Evolutionary conservation across 352 stramenopile species (phyloP), one percentile per base, ranked within the genome.

Genomic region (Phytophthora capsici): DNA sequence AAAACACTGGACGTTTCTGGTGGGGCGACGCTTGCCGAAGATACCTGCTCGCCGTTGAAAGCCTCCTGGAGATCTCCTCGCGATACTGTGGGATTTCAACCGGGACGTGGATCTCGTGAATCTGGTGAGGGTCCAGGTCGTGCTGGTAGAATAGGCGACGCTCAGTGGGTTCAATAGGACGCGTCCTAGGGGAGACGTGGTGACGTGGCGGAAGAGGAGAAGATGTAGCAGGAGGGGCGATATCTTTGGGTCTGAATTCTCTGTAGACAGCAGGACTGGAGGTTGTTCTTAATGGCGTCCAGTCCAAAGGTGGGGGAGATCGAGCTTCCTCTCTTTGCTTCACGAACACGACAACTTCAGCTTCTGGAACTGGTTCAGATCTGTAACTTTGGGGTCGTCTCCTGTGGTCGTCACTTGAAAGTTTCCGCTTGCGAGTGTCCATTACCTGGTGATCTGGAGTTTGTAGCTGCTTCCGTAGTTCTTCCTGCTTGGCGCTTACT

Each of bases 71-170:
- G 5, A 57, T 5, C 6, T 8, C 20, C 9, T 62, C 37, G 12
- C 47, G 30, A 37, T 52, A 65, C 25, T 19, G n/a, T 22, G 46
- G 40, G 14, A 50, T 54, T 43, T 70, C 66, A 19, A 48, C 17
- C 0, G 47, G 65, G n/a, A 57, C 26, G 36, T 60, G 40, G 19
- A 68, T 47, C 38, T 69, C 52, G 30, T 57, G 44, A 30, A 55
- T 71, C 54, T 71, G 66, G 28, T 52, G 50, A 3, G 43, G 49
- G 32, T 69, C 58, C 4, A 57, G 25, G 25, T 30, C 43, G 57
- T 56, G 54, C 20, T 57, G 50, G 32, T 46, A 74, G 23, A 48
- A 70, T 5, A 71, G 40, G 1, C 58, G 63, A 6, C 59, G 53
- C 32, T 55, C 28, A 3, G 28, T 34, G 8, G 28, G 14, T 2